phyloP scores from a whole-genome alignment of 805 yeast species.

The Barnettozyma salicaria region DNA sequence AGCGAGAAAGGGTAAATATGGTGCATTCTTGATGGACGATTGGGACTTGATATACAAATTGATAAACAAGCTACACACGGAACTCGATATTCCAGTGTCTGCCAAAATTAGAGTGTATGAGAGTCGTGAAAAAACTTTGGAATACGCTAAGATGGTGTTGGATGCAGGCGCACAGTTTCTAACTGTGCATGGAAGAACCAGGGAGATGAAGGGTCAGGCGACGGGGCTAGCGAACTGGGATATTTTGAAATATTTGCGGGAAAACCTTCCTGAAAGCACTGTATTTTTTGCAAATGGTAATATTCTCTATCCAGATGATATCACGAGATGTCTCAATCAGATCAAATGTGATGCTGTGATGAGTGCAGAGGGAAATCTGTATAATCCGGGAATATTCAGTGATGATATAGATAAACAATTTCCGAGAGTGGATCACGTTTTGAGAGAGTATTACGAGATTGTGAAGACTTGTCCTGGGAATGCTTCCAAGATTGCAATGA shows the following conservation, averaged over 20 bases:
- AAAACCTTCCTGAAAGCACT: constrained; percentile 68
- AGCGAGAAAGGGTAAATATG: constrained; percentile 91
- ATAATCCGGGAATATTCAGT: constrained; percentile 84
- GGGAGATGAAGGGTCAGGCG: constrained; percentile 96
- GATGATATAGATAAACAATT: constrained; percentile 62
- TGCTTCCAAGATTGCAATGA: constrained; percentile 80
- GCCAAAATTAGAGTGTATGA: constrained; percentile 91
- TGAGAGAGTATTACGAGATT: constrained; percentile 85
- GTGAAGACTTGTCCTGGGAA: constrained; percentile 38
- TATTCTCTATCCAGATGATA: constrained; percentile 82
- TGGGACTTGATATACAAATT: constrained; percentile 77
- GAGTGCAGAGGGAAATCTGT: constrained; percentile 95
- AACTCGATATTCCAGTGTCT: constrained; percentile 82
- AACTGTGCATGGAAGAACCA: constrained; percentile 90
- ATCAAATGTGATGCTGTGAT: constrained; percentile 84
- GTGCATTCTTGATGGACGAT: constrained; percentile 94
- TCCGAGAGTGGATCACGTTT: constrained; percentile 78
- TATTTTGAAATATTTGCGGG: constrained; percentile 64
- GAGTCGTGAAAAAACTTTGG: constrained; percentile 74
- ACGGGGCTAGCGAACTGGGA: constrained; percentile 97
- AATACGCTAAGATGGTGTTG: constrained; percentile 83
- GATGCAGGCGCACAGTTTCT: constrained; percentile 93
- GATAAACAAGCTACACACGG: constrained; percentile 66
- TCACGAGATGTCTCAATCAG: constrained; percentile 56
- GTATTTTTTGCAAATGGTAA: constrained; percentile 95